Evolutionary conservation across 2,329 filamentous ascomycete species (phyloP).

Genomic region (Fusarium coffeatum): DNA sequence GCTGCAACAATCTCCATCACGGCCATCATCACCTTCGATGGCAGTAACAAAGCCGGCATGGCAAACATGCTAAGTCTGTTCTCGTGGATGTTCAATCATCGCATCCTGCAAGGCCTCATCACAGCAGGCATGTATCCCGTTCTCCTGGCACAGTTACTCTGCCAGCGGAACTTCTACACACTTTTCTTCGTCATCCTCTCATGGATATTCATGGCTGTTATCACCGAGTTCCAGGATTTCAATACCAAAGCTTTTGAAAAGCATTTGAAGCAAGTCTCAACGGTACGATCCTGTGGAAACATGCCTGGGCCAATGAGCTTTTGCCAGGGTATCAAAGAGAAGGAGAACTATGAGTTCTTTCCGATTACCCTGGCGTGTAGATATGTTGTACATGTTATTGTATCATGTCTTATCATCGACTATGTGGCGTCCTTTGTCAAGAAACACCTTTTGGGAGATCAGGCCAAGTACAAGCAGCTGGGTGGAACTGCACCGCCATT

Average conservation of each 20-base stretch:
- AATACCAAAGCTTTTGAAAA: background rate
- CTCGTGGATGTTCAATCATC: slow-evolving; percentile 7
- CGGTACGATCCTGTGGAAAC: background rate
- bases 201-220: background rate
- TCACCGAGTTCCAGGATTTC: background rate
- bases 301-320: slow-evolving; percentile 6
- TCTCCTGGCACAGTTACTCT: background rate
- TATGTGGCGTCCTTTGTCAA: background rate
- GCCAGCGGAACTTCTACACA: background rate
- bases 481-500: background rate
- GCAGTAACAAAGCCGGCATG: background rate
- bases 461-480: background rate
- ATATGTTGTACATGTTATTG: background rate
- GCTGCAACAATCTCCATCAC: slow-evolving; percentile 1
- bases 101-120: background rate
- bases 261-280: slow-evolving; percentile 1
- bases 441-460: background rate
- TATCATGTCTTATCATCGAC: background rate
- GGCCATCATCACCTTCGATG: background rate
- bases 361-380: background rate
- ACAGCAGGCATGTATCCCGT: background rate
- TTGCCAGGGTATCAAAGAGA: slow-evolving; percentile 7
- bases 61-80: background rate
- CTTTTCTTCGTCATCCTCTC: background rate
- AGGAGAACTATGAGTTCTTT: slow-evolving; percentile 1